A percentile compares a stretch with the other conserved stretches of the same genome.
Conservation (phyloP, 768 basidiomycete genomes). For the Tricholoma hemisulphureum region DNA sequence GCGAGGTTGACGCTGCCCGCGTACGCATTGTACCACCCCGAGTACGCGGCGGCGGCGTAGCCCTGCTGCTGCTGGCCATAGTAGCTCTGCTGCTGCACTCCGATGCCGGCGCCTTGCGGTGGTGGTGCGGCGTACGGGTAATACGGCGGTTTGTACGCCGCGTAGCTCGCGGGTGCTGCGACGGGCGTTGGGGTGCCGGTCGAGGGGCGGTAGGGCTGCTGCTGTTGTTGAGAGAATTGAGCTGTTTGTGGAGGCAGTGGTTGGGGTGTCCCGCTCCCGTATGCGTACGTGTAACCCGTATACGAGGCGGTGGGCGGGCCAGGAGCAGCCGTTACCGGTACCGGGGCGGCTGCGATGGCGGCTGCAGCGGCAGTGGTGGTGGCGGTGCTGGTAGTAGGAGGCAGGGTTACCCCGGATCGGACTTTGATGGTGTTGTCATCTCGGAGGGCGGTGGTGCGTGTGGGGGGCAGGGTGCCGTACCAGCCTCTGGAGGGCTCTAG, state of each 20-base stretch:
- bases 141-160: constrained; percentile 35
- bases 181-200: background rate
- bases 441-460: constrained; percentile 57
- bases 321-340: constrained; percentile 21
- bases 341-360: constrained; percentile 21
- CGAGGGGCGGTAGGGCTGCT: constrained; percentile 13
- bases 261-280: constrained; percentile 13
- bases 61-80: constrained; percentile 38
- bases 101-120: constrained; percentile 8
- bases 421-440: constrained; percentile 77
- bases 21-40: constrained; percentile 35
- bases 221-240: constrained; percentile 17
- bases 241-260: constrained; percentile 18
- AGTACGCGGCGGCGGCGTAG: constrained; percentile 32
- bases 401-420: constrained; percentile 26
- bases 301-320: constrained; percentile 20
- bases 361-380: constrained; percentile 23
- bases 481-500: constrained; percentile 60
- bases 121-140: constrained; percentile 13
- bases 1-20: constrained; percentile 14
- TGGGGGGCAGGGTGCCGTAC: constrained; percentile 68
- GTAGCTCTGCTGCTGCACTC: constrained; percentile 34
- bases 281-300: constrained; percentile 36
- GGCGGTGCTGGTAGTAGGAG: constrained; percentile 18
- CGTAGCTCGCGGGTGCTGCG: constrained; percentile 19